Percentiles rank a stretch among this genome's conserved stretches.
These are phyloP conservation scores for Colletotrichum graminicola DNA, from an alignment of 2,329 filamentous ascomycete genomes.

Conservation along the genomic window DNA sequence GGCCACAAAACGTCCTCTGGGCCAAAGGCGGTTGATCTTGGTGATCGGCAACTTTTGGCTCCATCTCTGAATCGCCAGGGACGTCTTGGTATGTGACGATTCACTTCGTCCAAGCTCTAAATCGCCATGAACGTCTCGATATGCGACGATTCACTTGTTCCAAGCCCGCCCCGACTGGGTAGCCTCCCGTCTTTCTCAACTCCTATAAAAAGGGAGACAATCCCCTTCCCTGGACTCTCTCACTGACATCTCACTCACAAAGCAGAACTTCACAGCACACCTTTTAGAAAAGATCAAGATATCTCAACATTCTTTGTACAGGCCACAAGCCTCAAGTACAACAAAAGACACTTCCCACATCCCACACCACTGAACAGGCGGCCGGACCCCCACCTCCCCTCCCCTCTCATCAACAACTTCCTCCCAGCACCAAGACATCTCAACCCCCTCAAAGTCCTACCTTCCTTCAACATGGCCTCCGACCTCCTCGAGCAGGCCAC, in stretches of 20 bases:
- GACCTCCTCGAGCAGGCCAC: not conserved
- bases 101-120: not conserved
- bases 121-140: not conserved
- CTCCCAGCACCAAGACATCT: constrained; percentile 45
- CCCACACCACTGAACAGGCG: not conserved
- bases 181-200: not conserved
- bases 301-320: not conserved
- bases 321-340: not conserved
- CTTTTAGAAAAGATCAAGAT: not conserved
- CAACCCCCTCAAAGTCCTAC: not conserved
- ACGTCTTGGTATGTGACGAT: not conserved
- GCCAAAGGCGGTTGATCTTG: not conserved
- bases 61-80: not conserved
- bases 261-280: not conserved
- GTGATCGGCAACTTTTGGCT: not conserved
- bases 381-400: not conserved
- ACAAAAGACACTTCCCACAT: not conserved
- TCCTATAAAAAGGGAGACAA: not conserved
- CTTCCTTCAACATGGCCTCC: not conserved
- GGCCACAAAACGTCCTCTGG: not conserved
- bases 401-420: not conserved
- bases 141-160: too few species aligned
- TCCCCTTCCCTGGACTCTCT: not conserved
- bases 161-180: not conserved
- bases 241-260: not conserved